Evolutionary conservation across 2,329 filamentous ascomycete genomes (phyloP).

Genomic region (Aspergillus udagawae): DNA sequence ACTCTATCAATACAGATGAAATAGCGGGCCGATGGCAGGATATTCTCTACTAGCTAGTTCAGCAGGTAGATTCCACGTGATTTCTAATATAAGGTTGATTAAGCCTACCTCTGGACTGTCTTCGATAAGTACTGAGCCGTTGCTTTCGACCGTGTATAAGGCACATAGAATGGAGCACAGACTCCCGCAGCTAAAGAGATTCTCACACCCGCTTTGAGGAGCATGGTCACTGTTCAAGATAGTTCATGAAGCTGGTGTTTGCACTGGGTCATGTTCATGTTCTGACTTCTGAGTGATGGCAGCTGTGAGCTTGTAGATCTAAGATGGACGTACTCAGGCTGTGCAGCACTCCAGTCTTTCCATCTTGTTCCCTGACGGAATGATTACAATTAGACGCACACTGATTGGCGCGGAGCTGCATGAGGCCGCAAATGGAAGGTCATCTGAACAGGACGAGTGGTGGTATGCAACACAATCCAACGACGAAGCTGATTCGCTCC

Average conservation of each 20-base stretch:
- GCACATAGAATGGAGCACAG: slow-evolving; percentile 8
- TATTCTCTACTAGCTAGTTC: neutral
- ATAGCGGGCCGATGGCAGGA: neutral
- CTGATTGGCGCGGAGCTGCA: neutral
- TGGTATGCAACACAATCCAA: too few species aligned
- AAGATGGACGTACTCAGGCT: neutral
- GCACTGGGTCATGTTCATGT: neutral
- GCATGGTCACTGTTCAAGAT: neutral
- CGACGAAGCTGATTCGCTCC: neutral
- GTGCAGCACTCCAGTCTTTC: neutral
- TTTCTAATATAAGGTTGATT: neutral
- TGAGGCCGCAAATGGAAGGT: neutral
- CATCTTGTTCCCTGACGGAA: too few species aligned
- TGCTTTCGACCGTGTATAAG: slow-evolving; percentile 3
- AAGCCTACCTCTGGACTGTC: neutral
- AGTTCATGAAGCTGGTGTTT: neutral
- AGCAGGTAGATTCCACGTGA: neutral
- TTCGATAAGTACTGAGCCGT: neutral
- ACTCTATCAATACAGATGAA: slow-evolving; percentile 2
- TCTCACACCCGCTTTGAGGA: neutral
- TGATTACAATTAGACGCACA: neutral
- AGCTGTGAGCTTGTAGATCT: neutral
- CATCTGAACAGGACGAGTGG: neutral
- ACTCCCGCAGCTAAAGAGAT: slow-evolving; percentile 4
- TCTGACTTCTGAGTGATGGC: neutral